Base-by-base conservation (phyloP, 352 stramenopile genomes). In the Saprolegnia parasitica region DNA sequence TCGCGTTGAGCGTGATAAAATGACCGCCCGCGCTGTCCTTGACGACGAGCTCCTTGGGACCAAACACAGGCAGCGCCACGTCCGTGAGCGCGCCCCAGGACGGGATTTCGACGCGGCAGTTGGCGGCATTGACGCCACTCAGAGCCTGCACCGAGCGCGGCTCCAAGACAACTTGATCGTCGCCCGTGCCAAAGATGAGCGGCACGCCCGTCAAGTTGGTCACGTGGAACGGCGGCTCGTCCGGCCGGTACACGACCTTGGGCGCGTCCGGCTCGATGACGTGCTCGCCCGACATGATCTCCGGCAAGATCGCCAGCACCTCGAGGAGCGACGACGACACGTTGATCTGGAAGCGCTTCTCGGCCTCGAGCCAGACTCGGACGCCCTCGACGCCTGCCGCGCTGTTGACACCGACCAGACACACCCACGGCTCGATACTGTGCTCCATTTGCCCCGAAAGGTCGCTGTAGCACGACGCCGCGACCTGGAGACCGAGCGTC, bases 281-380 rank as follows among this genome's bases (percentile, higher is more conserved):
- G 21, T 62, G 46, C 26, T 29, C 47, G 18, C 63, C 63, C 10
- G 63, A 70, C 63, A 91, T 66, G 0, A 90, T 81, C 24, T 95
- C 87, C 73, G 90, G 91, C 50, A 95, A 49, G 15, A 82, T 80
- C 56, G 81, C 81, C 37, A 93, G 90, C 15, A 80, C 89, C 50
- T 91, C 89, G 55, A 95, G 32, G 20, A 91, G 72, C 40, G 79
- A 83, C 4, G 83, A 81, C 13, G 83, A 88, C 39, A 91, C 74
- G 65, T 91, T 91, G 60, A 91, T 82, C 62, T 91, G 83, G 71
- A 91, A 89, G 15, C 79, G 78, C 66, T 85, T 88, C 6, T 79
- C 78, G 18, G 83, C 83, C 50, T 91, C 83, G 29, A 87, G 74
- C 45, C 89, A 72, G 18, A 84, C 74, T 18, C 81, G 80, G 26